phyloP scores from a whole-genome alignment of 768 basidiomycete genomes.

The Daedaleopsis nitida region DNA sequence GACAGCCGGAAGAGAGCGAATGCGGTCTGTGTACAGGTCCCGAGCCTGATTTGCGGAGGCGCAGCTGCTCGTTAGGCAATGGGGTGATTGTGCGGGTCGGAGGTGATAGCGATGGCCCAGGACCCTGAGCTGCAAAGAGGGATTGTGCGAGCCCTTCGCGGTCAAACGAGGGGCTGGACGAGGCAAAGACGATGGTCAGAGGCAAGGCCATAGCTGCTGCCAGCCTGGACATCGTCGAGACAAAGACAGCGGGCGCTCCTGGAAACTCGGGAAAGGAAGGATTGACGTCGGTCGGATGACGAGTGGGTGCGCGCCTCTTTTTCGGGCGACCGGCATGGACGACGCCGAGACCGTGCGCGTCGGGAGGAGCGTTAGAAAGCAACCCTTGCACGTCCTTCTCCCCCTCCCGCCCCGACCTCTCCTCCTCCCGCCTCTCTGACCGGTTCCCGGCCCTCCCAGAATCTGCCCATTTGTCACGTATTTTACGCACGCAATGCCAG shows the following conservation, averaged over 20 bases:
- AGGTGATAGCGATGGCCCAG: neutral
- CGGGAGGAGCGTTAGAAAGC: slow-evolving; percentile 21
- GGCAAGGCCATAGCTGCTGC: neutral
- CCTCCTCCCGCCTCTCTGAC: neutral
- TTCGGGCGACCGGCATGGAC: slow-evolving; percentile 15
- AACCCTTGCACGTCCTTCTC: slow-evolving; percentile 5
- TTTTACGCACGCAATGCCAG: slow-evolving; percentile 45
- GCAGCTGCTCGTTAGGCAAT: neutral
- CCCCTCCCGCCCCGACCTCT: neutral
- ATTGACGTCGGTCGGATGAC: neutral
- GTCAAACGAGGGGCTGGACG: neutral
- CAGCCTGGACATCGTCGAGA: too few species aligned
- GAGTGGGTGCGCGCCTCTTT: slow-evolving; percentile 7
- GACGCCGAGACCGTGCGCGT: slow-evolving; percentile 18
- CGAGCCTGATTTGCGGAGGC: neutral
- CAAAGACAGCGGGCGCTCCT: slow-evolving; percentile 7
- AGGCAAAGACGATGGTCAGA: neutral
- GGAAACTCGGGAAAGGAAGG: slow-evolving; percentile 2
- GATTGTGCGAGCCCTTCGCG: neutral
- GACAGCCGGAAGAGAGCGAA: neutral
- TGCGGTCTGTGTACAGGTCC: neutral
- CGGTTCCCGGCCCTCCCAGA: neutral
- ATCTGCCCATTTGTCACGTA: slow-evolving; percentile 36
- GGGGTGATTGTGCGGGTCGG: slow-evolving; percentile 13
- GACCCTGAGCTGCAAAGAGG: neutral